A percentile compares a stretch with the other conserved stretches of the same genome.
These are phyloP conservation scores for Holtermanniella nyarrowii DNA, from an alignment of 768 basidiomycete genomes.

Conservation along the genomic window DNA sequence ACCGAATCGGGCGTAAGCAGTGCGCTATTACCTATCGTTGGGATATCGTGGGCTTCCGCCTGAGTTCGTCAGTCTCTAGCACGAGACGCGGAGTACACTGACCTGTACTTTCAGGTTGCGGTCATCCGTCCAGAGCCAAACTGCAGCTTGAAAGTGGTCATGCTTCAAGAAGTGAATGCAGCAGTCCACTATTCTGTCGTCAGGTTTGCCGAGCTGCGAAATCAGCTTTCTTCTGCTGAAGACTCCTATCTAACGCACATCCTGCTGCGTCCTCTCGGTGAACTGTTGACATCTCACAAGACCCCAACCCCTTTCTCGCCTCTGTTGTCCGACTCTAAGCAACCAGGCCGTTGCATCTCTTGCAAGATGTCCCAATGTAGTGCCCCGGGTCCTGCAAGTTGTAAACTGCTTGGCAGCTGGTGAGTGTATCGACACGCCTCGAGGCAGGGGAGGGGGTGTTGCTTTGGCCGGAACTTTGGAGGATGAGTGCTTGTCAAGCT, in stretches of 20 bases:
- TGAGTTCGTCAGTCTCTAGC: neutral
- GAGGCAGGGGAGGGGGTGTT: neutral
- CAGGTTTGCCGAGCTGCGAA: conserved; percentile 13
- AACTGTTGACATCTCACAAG: conserved; percentile 20
- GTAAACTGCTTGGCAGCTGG: conserved; percentile 1
- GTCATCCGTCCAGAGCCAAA: conserved; percentile 28
- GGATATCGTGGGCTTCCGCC: conserved; percentile 16
- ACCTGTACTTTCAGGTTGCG: conserved; percentile 20
- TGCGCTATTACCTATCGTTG: conserved; percentile 9
- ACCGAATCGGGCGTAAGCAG: neutral
- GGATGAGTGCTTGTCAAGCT: neutral
- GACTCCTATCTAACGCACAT: conserved; percentile 2
- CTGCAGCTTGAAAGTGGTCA: conserved; percentile 2
- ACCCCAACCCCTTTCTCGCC: conserved; percentile 6
- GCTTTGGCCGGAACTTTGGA: neutral
- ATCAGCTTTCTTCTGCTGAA: too few species aligned
- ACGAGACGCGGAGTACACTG: conserved; percentile 6
- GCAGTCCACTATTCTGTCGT: conserved; percentile 31
- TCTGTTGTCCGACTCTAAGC: conserved; percentile 4
- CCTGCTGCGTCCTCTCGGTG: conserved; percentile 11
- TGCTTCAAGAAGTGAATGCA: conserved; percentile 16
- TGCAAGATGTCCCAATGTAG: conserved; percentile 9
- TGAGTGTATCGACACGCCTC: conserved; percentile 2
- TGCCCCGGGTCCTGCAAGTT: neutral
- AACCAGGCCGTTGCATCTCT: conserved; percentile 12